Conservation (phyloP, 225 moss, liverwort and hornwort species). For the Polytrichum commune region DNA sequence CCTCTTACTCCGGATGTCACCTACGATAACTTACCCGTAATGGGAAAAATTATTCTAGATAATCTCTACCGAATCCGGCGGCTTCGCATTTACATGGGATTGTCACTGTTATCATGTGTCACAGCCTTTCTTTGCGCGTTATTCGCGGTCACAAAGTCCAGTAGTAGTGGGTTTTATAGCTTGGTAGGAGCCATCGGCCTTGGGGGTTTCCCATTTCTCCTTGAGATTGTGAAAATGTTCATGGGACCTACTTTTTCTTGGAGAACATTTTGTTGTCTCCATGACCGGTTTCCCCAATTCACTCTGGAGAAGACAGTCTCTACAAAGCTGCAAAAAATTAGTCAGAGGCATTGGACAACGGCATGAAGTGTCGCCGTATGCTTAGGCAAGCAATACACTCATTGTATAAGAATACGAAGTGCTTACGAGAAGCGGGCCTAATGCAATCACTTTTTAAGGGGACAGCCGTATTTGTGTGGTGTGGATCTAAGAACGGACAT, state of each 20-base stretch:
- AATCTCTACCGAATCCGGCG: neutral
- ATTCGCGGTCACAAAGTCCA: neutral
- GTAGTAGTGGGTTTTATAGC: neutral
- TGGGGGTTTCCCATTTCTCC: neutral
- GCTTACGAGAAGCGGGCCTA: too few species aligned
- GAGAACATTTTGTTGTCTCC: neutral
- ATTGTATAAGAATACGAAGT: too few species aligned
- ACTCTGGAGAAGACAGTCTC: too few species aligned
- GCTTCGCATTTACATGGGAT: slow-evolving; percentile 1
- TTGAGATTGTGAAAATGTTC: neutral
- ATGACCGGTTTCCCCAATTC: too few species aligned
- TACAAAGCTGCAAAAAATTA: too few species aligned
- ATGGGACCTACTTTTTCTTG: too few species aligned
- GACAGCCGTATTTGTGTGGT: too few species aligned
- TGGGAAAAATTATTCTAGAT: neutral
- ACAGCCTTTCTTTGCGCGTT: neutral
- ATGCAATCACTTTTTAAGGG: too few species aligned
- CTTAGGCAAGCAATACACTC: too few species aligned
- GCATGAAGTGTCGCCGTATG: too few species aligned
- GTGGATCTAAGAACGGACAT: too few species aligned
- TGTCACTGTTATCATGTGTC: neutral
- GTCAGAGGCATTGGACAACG: too few species aligned
- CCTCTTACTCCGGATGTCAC: neutral
- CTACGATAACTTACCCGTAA: neutral
- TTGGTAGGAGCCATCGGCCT: neutral